These are phyloP conservation scores for Cadophora malorum DNA, from an alignment of 2,329 filamentous ascomycete genomes.

Conservation along the genomic window DNA sequence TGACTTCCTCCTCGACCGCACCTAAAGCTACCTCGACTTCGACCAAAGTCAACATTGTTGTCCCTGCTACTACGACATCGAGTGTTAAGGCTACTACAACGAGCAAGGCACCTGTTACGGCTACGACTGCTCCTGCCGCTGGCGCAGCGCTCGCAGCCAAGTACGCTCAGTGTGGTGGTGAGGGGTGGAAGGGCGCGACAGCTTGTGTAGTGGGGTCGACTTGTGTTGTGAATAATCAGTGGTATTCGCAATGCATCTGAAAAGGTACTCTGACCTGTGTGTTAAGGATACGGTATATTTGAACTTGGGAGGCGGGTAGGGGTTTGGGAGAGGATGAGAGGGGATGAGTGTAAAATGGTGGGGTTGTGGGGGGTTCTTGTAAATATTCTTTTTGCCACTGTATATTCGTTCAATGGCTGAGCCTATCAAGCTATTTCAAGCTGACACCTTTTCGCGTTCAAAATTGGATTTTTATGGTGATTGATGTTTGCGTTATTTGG, in stretches of 20 bases:
- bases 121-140: background rate
- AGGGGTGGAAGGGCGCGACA: conserved; percentile 19
- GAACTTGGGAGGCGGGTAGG: background rate
- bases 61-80: no score
- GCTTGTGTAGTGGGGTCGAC: conserved; percentile 13
- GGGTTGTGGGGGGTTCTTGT: background rate
- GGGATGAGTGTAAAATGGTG: background rate
- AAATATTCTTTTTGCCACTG: background rate
- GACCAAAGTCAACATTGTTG: background rate
- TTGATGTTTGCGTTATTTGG: no score
- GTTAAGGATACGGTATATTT: background rate
- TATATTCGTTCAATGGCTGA: background rate
- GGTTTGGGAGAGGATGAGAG: background rate
- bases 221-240: conserved; percentile 7
- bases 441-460: no score
- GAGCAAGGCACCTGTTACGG: background rate
- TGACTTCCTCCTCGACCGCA: background rate
- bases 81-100: background rate
- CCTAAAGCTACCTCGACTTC: background rate
- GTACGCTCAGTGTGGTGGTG: conserved; percentile 22
- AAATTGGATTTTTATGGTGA: no score
- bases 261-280: background rate
- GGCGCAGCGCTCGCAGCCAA: background rate
- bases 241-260: background rate
- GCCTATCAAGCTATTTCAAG: background rate